phyloP scores from a whole-genome alignment of 768 basidiomycete genomes.

The Royoungia palumana region DNA sequence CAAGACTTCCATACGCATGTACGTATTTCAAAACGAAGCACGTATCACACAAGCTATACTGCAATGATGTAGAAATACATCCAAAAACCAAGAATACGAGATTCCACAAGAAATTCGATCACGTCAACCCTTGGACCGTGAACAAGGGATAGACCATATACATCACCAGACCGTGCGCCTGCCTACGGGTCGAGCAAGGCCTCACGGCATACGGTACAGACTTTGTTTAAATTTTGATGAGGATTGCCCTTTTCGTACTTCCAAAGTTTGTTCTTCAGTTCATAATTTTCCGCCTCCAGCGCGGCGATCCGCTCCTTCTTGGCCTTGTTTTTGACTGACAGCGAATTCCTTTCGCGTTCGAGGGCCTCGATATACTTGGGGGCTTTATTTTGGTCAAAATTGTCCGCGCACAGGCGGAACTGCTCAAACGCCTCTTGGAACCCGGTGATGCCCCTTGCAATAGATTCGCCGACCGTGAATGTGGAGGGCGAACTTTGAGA shows the following conservation, averaged over 20 bases:
- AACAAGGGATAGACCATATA: no score
- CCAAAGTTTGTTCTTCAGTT: background rate
- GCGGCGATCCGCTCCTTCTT: slow-evolving; percentile 27
- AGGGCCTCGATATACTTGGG: slow-evolving; percentile 35
- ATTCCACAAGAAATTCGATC: no score
- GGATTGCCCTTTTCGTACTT: background rate
- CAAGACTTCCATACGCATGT: no score
- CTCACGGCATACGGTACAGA: no score
- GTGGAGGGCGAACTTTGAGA: background rate
- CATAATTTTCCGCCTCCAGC: slow-evolving; percentile 10
- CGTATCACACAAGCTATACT: no score
- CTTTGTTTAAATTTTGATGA: no score
- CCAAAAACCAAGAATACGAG: no score
- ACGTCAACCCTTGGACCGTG: no score
- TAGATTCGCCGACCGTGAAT: slow-evolving; percentile 22
- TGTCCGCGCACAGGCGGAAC: slow-evolving; percentile 4
- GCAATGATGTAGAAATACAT: no score
- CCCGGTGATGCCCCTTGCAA: slow-evolving; percentile 11
- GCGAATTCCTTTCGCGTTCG: slow-evolving; percentile 37
- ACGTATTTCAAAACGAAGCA: no score
- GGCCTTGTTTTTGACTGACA: slow-evolving; percentile 33
- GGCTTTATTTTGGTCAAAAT: slow-evolving; percentile 13
- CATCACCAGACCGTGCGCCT: no score
- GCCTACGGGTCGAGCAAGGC: no score
- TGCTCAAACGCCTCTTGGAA: background rate